These are phyloP conservation scores for Populus tremula DNA, from an alignment of 345 rosid species.

Conservation along the genomic window DNA sequence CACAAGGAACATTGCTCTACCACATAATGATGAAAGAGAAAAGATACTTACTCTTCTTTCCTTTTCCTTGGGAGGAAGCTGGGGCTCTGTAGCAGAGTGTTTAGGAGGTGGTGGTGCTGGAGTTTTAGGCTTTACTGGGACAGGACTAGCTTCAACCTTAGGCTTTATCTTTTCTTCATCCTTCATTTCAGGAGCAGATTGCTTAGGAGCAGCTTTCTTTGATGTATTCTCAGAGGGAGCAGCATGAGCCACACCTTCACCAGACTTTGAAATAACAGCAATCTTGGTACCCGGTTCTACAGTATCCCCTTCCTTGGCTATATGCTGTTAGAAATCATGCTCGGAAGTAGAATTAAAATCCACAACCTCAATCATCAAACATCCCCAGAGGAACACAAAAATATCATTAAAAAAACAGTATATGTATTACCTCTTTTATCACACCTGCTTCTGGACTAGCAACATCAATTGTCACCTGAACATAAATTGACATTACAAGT, in stretches of 20 bases:
- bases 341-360: background rate
- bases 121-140: conserved; percentile 16
- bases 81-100: conserved; percentile 75
- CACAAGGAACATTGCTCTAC: background rate
- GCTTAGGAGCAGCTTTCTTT: conserved; percentile 50
- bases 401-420: background rate
- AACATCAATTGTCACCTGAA: conserved; percentile 81
- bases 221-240: conserved; percentile 65
- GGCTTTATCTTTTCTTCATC: conserved; percentile 40
- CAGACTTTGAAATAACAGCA: conserved; percentile 86
- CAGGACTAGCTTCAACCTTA: conserved; percentile 39
- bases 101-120: conserved; percentile 56
- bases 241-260: conserved; percentile 72
- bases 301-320: conserved; percentile 95
- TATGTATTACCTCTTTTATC: conserved; percentile 55
- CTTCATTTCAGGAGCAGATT: conserved; percentile 37
- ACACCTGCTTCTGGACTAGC: conserved; percentile 85
- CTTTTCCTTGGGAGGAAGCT: conserved; percentile 96
- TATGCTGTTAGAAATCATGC: conserved; percentile 43
- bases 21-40: background rate
- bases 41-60: conserved; percentile 77
- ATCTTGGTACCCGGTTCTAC: conserved; percentile 88
- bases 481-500: background rate
- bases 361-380: background rate
- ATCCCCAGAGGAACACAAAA: background rate